These are phyloP conservation scores for Beauveria medogensis DNA, from an alignment of 2,329 filamentous ascomycete species.

Conservation along the genomic window DNA sequence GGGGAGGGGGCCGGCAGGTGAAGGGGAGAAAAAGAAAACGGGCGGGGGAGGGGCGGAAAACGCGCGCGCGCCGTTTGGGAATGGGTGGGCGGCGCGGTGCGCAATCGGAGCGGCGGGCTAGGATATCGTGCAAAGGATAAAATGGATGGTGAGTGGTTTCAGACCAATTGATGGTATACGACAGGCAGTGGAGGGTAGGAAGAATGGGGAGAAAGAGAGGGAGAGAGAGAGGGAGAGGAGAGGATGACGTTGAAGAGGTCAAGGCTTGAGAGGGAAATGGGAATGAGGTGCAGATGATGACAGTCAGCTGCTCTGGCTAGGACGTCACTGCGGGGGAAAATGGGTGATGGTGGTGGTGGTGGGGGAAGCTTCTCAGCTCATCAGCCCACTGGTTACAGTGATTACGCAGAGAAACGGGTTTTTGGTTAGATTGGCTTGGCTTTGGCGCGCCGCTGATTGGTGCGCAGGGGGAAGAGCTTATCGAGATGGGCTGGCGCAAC, in stretches of 20 bases:
- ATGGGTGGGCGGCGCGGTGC: background rate
- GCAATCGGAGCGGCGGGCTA: background rate
- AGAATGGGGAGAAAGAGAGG: background rate
- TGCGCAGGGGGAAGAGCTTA: background rate
- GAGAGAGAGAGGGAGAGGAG: background rate
- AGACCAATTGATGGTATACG: background rate
- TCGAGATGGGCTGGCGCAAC: background rate
- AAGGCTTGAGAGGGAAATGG: background rate
- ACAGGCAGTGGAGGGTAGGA: background rate
- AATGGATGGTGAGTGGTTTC: background rate
- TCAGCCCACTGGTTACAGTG: background rate
- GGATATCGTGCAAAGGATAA: background rate
- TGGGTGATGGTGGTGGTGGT: background rate
- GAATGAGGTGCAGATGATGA: constrained; percentile 6
- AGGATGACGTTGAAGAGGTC: background rate
- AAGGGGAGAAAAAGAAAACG: background rate
- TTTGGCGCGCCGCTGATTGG: background rate
- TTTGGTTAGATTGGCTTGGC: background rate
- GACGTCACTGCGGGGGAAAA: background rate
- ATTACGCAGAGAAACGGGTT: too few relatives aligned
- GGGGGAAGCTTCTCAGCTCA: too few relatives aligned
- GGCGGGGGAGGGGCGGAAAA: background rate
- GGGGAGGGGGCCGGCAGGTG: background rate
- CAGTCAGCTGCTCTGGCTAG: background rate
- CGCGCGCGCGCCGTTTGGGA: background rate